These are phyloP conservation scores for Selaginella tamariscina DNA, from an alignment of 75 land plant genomes.

Conservation along the genomic window DNA sequence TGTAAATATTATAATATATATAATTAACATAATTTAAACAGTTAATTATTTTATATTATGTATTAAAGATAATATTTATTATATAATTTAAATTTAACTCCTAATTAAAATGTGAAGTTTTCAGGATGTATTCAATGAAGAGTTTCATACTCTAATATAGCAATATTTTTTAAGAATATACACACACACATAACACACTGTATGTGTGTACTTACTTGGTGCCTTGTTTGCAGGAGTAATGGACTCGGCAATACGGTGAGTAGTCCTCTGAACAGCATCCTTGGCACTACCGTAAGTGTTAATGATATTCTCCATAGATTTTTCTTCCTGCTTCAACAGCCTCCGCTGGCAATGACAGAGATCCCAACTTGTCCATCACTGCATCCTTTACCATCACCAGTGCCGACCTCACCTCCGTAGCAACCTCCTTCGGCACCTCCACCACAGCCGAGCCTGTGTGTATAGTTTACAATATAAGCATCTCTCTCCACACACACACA, in stretches of 20 bases:
- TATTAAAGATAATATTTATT: no score
- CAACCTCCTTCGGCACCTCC: neutral
- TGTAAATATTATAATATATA: no score
- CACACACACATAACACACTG: no score
- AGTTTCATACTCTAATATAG: no score
- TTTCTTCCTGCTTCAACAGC: neutral
- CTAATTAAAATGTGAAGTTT: no score
- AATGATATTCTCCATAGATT: neutral
- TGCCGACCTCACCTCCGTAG: neutral
- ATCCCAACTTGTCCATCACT: neutral
- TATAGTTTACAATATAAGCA: no score
- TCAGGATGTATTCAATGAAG: no score
- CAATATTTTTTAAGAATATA: no score
- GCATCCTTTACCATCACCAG: neutral
- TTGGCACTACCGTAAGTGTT: neutral
- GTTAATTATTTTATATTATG: no score
- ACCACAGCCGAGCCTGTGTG: neutral
- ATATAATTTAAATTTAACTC: no score
- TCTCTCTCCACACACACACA: no score
- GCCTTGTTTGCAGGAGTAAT: neutral
- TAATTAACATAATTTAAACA: no score
- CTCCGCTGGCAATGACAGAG: neutral
- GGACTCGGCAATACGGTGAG: neutral
- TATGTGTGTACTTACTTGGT: neutral
- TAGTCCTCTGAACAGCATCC: neutral